Evolutionary conservation across 768 basidiomycete species (phyloP), one percentile per base, ranked within the genome.

Genomic region (Russula sp.): DNA sequence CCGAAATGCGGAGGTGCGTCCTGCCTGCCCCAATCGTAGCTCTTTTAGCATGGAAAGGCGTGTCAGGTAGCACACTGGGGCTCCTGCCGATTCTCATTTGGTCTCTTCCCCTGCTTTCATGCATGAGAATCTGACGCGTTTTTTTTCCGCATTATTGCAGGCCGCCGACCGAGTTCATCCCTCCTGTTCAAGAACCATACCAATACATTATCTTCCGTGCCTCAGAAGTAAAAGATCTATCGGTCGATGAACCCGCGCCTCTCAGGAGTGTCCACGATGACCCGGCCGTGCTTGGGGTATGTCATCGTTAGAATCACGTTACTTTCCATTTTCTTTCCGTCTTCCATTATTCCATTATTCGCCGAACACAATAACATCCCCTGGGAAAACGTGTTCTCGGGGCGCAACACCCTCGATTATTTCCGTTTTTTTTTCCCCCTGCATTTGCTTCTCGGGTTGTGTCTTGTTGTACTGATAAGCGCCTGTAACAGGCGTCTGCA

Each of bases 151-250:
- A 45, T 66, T 66, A 56, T 60, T 55, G 43, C 36, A 89, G 88
- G 66, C 86, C 88, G 10, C 82, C 84, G 43, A 73, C 80, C 38
- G 86, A 93, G 72, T 94, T 84, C 73, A 90, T 92, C 60, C 87
- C 91, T 5, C 89, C 91, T 0, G 86, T 87, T 47, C 83, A 85
- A 70, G 87, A 88, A 62, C 89, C 90, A 0, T 94, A 93, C 71
- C 82, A 88, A 65, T 93, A 90, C 73, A 93, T 94, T 74, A 89
- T 94, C 65, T 94, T 94, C 75, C 88, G 89, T 56, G 90, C 90
- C 7, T 88, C 88, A 3, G 90, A 93, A 73, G 90, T 93, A 64
- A 92, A 93, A 69, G 90, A 93, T 70, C 79, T 93, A n/a, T 80
- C 87, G 32, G 89, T 93, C 14, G 90, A 93, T 68, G 87, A 90